Base-by-base conservation (phyloP, 2,329 filamentous ascomycete species). In the Phaeosphaeria sp. region DNA sequence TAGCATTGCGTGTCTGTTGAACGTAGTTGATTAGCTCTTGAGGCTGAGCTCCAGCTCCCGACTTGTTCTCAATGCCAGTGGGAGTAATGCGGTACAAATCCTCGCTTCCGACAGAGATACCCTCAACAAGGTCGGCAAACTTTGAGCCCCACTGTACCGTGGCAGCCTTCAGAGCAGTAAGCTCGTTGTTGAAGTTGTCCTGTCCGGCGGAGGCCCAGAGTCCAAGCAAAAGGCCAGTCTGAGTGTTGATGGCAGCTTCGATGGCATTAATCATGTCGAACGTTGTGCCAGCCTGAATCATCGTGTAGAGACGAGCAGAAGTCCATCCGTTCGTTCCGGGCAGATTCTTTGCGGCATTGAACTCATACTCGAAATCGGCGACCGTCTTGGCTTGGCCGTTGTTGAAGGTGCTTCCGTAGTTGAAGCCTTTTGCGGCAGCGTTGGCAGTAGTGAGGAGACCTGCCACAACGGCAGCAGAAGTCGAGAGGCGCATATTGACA, bases 81-180 rank as follows among this genome's bases (percentile, higher is more conserved):
- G 86, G 84, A 0, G 91, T 91, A 80, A 74, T 80, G 62, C 78
- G 68, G 71, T 83, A 83, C 21, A 82, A 84, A 76, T 97, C 93
- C 83, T 97, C 93, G 65, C 86, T 91, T 61, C 93, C 93, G 52
- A 96, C 87, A 0, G 91, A 93, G 78, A 96, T 94, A 75, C 91
- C 93, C 55, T 87, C 89, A 44, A 96, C 87, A 18, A 90, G 81
- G 55, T 83, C 80, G 40, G 84, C 84, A 68, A 96, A 87, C 48
- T 83, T 79, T 9, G 80, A 78, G 56, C 91, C 91, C 74, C 92
- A 93, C 71, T 87, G 82, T 49, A 78, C 65, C 64, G 93, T 89
- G 65, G 92, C 91, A 44, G 82, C 79, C 75, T 86, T 85, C 49
- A 97, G 83, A 15, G 92, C 92, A 2, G 82, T 74, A 48, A 96